Evolutionary conservation across 2,329 filamentous ascomycete species (phyloP), one percentile per base, ranked within the genome.

Genomic region (Tolypocladium inflatum): DNA sequence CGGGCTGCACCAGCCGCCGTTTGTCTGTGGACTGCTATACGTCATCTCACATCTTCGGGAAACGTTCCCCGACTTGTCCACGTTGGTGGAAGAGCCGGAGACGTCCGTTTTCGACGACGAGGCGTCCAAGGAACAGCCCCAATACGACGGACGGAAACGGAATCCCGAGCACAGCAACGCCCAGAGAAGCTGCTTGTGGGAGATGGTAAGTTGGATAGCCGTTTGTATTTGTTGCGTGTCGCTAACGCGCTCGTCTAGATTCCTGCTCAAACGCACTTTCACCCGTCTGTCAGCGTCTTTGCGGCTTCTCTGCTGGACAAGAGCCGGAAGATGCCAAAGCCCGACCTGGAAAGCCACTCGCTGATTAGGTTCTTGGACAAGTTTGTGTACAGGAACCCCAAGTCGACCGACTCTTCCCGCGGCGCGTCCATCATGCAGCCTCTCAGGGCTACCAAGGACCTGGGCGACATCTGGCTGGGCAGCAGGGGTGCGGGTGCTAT

Each of bases 391-490:
- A 88, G 90, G 64, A 96, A 94, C 66, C 86, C 93, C 61, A 96
- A 96, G 78, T 78, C 85, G 4, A 82, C 81, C 19, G 79, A 83
- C 55, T 73, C 78, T 38, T 79, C 84, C 37, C 89, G 90, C 62
- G 95, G 95, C 55, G 81, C 83, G 35, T 97, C 91, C 33, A 96
- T 99, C 72, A 99, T 99, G 94, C 94, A 99, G 73, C 94, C 95
- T 43, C 83, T 97, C 30, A 73, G 76, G 39, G 76, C 76, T 21
- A 70, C 74, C 55, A 78, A 78, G 61, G 76, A 78, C 56, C 74
- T 82, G 60, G 81, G 81, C 63, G 83, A 79, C 66, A 80, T 78
- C 61, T 82, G 77, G 71, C 80, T 79, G 48, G 80, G 79, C 54
- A 83, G 76, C 70, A 85, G 78, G 62, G 69, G 71, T 38, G 65